Conservation (phyloP, 2,329 filamentous ascomycete species). For the Thelonectria rubi region DNA sequence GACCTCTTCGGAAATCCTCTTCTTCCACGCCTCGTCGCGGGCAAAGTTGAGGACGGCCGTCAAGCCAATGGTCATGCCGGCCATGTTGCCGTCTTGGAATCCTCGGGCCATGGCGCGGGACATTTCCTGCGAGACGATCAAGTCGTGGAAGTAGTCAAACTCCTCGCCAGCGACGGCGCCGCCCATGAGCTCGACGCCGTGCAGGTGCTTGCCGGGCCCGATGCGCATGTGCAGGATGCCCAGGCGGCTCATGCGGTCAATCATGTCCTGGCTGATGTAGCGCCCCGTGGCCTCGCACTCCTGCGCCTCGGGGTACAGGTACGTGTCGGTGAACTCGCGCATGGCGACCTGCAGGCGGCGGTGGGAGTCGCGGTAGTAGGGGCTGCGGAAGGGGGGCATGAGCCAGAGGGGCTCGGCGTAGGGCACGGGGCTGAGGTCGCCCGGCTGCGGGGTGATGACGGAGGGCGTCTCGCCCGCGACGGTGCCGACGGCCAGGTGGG, state of each 20-base stretch:
- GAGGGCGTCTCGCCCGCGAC: constrained; percentile 78
- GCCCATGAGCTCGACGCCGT: constrained; percentile 73
- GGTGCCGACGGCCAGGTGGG: constrained; percentile 77
- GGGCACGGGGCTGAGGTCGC: constrained; percentile 79
- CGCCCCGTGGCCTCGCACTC: constrained; percentile 79
- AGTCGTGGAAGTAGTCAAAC: constrained; percentile 88
- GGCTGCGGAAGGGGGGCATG: constrained; percentile 76
- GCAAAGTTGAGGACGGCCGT: constrained; percentile 84
- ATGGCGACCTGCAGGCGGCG: constrained; percentile 72
- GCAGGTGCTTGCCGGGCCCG: constrained; percentile 82
- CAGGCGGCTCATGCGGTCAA: constrained; percentile 79
- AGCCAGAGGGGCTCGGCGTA: constrained; percentile 90
- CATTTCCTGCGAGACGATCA: constrained; percentile 79
- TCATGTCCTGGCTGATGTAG: constrained; percentile 75
- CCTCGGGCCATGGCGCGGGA: constrained; percentile 76
- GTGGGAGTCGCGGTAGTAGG: constrained; percentile 84
- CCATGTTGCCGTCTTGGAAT: constrained; percentile 88
- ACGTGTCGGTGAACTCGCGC: constrained; percentile 75
- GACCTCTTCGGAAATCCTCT: constrained; percentile 74
- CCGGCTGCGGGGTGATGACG: constrained; percentile 73
- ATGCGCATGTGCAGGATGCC: constrained; percentile 84
- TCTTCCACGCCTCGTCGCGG: constrained; percentile 71
- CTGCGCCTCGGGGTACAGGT: constrained; percentile 78
- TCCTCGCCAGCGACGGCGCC: constrained; percentile 79
- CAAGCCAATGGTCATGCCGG: constrained; percentile 84